Evolutionary conservation across 306 rosid genomes (phyloP).

Genomic region (Trichosanthes cucumerina): DNA sequence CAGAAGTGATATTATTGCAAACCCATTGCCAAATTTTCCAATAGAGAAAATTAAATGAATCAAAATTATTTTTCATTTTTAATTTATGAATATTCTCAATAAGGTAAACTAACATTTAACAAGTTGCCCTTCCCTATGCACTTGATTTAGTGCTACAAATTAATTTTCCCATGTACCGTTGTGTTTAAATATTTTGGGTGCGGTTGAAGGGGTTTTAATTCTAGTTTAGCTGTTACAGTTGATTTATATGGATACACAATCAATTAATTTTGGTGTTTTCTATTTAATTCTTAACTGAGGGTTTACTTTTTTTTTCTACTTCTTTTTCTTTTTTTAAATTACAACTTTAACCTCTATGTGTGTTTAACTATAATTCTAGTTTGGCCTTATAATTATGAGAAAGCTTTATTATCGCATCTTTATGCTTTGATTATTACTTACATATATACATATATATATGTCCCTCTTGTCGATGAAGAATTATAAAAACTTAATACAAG

Average conservation of each 20-base stretch:
- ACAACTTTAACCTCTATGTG: background rate
- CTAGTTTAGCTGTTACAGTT: slow-evolving; percentile 26
- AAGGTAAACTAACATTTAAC: background rate
- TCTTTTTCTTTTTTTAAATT: no score
- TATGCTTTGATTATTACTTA: no score
- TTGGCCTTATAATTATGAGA: background rate
- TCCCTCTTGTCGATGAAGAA: no score
- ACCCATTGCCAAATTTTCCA: background rate
- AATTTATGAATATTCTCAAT: background rate
- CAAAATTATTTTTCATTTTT: background rate
- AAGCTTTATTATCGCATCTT: background rate
- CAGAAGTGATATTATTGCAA: slow-evolving; percentile 3
- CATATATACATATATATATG: no score
- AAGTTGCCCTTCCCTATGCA: slow-evolving; percentile 9
- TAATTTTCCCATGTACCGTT: slow-evolving; percentile 5
- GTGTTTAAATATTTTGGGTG: slow-evolving; percentile 21
- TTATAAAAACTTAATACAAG: no score
- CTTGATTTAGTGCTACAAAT: slow-evolving; percentile 6
- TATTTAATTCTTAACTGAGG: slow-evolving; percentile 36
- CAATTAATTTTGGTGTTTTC: slow-evolving; percentile 18
- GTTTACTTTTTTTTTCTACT: background rate
- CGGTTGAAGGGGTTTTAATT: slow-evolving; percentile 26
- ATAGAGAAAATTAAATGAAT: background rate
- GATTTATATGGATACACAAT: slow-evolving; percentile 29
- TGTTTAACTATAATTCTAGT: background rate